Evolutionary conservation across 1,139 yeast species (phyloP).

Genomic region (Zygotorulaspora mrakii): DNA sequence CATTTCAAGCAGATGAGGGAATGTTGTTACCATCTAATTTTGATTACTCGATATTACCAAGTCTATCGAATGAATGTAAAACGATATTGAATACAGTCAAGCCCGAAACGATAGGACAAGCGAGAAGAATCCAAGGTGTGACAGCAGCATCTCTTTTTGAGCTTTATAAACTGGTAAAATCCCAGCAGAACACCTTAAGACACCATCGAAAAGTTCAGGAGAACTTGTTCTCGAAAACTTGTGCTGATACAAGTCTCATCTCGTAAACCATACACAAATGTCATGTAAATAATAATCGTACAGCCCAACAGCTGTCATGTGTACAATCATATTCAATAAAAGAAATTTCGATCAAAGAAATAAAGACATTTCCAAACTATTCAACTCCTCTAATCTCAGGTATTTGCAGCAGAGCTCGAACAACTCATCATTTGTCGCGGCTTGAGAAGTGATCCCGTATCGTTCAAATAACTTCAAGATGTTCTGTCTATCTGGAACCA

Average conservation of each 20-base stretch:
- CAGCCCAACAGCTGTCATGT: not conserved
- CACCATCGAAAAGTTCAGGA: not conserved
- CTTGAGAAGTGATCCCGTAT: conserved; percentile 14
- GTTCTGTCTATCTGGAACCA: conserved; percentile 17
- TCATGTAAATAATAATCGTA: too few species aligned
- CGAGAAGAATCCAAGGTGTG: conserved; percentile 88
- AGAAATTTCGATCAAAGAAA: conserved; percentile 10
- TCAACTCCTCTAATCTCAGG: conserved; percentile 28
- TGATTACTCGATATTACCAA: conserved; percentile 52
- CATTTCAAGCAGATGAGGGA: conserved; percentile 80
- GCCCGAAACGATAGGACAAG: conserved; percentile 92
- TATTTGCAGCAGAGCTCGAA: conserved; percentile 28
- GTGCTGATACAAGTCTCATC: too few species aligned
- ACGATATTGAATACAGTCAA: conserved; percentile 65
- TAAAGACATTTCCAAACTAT: conserved; percentile 25
- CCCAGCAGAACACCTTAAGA: conserved; percentile 15
- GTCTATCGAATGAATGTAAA: conserved; percentile 72
- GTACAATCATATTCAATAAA: not conserved
- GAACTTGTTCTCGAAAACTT: not conserved
- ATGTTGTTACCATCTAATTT: conserved; percentile 61
- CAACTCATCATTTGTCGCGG: conserved; percentile 22
- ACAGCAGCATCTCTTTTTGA: conserved; percentile 84
- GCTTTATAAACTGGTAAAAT: conserved; percentile 43
- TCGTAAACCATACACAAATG: too few species aligned
- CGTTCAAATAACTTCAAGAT: conserved; percentile 18